A percentile compares a stretch with the other conserved stretches of the same genome.
These are phyloP conservation scores for Eucalyptus sp. DNA, from an alignment of 345 rosid genomes.

Conservation along the genomic window DNA sequence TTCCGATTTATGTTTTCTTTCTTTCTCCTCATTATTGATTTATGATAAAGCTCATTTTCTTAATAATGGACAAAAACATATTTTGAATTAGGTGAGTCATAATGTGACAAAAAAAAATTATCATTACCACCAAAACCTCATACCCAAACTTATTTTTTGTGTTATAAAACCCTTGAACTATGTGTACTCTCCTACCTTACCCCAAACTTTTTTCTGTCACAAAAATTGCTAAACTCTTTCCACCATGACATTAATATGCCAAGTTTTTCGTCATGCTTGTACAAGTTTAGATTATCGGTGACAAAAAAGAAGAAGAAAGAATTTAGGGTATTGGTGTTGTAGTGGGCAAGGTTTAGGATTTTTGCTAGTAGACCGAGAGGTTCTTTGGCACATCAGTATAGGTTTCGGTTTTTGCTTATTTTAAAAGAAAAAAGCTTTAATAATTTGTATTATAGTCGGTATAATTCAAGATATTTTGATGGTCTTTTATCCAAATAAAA, in stretches of 20 bases:
- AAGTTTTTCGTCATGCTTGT: background rate
- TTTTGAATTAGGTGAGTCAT: background rate
- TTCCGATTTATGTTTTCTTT: background rate
- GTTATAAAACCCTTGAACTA: background rate
- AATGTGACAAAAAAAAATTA: background rate
- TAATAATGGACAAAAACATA: background rate
- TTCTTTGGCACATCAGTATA: background rate
- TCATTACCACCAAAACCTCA: background rate
- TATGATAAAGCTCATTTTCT: background rate
- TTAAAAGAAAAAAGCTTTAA: background rate
- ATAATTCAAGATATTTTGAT: background rate
- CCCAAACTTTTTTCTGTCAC: too few relatives aligned
- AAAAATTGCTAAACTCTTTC: background rate
- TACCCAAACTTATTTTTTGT: background rate
- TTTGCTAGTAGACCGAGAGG: fast-evolving
- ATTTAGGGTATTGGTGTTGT: background rate
- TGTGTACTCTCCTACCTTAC: background rate
- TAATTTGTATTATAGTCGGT: background rate
- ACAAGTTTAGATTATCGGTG: background rate
- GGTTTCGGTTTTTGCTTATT: background rate
- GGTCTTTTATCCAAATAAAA: background rate
- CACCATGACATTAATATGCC: background rate
- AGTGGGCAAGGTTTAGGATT: background rate
- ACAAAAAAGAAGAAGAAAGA: fast-evolving
- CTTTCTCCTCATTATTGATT: background rate